Percentiles rank a stretch among this genome's conserved stretches.
phyloP scores from a whole-genome alignment of 2,329 filamentous ascomycete species.

The Nothomitra cinnamomea region DNA sequence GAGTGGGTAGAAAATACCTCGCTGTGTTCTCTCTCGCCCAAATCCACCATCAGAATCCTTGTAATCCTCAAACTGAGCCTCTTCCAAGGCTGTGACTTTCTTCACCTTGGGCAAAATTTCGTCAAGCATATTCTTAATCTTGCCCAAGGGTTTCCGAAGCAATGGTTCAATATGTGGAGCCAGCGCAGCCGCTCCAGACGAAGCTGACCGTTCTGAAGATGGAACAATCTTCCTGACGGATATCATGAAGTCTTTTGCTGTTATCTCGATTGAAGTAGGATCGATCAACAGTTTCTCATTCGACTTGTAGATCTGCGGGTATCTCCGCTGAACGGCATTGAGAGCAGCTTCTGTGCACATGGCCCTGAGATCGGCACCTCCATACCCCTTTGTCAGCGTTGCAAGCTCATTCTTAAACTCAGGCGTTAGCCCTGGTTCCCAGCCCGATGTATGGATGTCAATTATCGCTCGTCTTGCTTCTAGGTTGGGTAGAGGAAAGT shows the following conservation, averaged over 20 bases:
- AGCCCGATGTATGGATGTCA: slow-evolving; percentile 88
- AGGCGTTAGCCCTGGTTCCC: slow-evolving; percentile 59
- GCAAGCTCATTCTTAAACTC: slow-evolving; percentile 72
- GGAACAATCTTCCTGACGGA: slow-evolving; percentile 93
- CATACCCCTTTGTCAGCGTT: slow-evolving; percentile 85
- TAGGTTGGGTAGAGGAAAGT: slow-evolving; percentile 79
- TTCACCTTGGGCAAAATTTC: slow-evolving; percentile 71
- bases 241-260: slow-evolving; percentile 91
- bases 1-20: slow-evolving; percentile 16
- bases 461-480: slow-evolving; percentile 72
- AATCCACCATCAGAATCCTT: slow-evolving; percentile 72
- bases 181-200: slow-evolving; percentile 67
- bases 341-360: slow-evolving; percentile 91
- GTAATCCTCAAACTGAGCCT: slow-evolving; percentile 81
- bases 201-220: slow-evolving; percentile 78
- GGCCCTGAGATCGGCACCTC: slow-evolving; percentile 84
- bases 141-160: slow-evolving; percentile 51
- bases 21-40: slow-evolving; percentile 57
- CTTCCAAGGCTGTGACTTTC: slow-evolving; percentile 74
- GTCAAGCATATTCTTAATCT: slow-evolving; percentile 54
- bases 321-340: slow-evolving; percentile 88
- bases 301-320: slow-evolving; percentile 88
- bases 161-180: slow-evolving; percentile 69
- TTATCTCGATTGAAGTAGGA: slow-evolving; percentile 64
- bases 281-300: slow-evolving; percentile 82